phyloP scores from a whole-genome alignment of 768 basidiomycete species.

The Kwoniella dendrophila region DNA sequence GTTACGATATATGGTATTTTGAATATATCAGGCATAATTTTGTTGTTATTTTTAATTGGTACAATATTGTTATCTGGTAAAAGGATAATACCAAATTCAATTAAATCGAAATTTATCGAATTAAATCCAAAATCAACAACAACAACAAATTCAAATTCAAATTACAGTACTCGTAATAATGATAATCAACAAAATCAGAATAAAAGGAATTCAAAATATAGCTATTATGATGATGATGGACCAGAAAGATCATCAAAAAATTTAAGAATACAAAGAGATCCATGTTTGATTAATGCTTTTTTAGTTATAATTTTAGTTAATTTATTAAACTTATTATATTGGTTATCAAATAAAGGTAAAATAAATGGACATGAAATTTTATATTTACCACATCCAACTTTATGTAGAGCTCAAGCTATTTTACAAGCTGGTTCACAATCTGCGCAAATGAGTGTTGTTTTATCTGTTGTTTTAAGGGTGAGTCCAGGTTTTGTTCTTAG shows the following conservation, averaged over 20 bases:
- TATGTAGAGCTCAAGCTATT: conserved; percentile 21
- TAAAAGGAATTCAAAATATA: too few species aligned
- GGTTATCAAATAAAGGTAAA: background rate
- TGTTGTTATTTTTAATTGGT: background rate
- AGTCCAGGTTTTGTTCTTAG: too few species aligned
- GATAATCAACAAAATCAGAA: background rate
- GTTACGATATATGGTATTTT: conserved; percentile 2
- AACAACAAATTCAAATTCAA: background rate
- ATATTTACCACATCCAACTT: conserved; percentile 7
- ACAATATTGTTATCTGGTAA: conserved; percentile 9
- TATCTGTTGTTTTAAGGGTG: conserved; percentile 15
- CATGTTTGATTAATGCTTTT: conserved; percentile 21
- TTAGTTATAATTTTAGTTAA: conserved; percentile 20
- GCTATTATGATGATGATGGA: too few species aligned
- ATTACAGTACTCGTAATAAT: background rate
- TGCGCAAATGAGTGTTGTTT: conserved; percentile 11
- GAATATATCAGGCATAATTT: conserved; percentile 13
- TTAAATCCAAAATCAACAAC: background rate
- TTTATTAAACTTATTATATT: conserved; percentile 16
- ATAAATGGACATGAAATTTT: conserved; percentile 1
- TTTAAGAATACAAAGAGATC: conserved; percentile 10
- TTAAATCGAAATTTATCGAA: background rate
- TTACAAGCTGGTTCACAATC: conserved; percentile 18
- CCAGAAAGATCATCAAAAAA: too few species aligned
- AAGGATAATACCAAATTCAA: background rate